Percentiles rank a stretch among this genome's conserved stretches.
phyloP scores from a whole-genome alignment of 495 filamentous ascomycete genomes.

The Penicillium antarcticum region DNA sequence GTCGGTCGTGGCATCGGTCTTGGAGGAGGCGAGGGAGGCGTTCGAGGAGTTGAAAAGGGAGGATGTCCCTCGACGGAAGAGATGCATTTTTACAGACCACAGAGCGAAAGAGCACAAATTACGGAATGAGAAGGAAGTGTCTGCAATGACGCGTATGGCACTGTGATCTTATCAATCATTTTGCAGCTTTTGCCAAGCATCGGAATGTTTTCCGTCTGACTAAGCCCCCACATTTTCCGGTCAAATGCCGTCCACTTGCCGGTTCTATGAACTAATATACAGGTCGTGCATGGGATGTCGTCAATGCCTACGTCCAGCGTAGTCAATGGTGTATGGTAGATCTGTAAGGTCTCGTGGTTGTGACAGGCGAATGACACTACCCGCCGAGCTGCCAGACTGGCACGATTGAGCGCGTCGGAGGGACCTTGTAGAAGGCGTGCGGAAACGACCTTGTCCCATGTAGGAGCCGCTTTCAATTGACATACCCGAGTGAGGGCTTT shows the following conservation, averaged over 20 bases:
- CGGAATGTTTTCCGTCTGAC: slow-evolving; percentile 18
- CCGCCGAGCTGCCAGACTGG: slow-evolving; percentile 36
- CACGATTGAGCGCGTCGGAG: slow-evolving; percentile 34
- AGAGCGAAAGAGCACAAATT: no score
- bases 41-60: slow-evolving; percentile 35
- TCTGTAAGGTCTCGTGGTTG: slow-evolving; percentile 35
- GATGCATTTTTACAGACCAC: slow-evolving; percentile 25
- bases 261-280: slow-evolving; percentile 20
- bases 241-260: slow-evolving; percentile 1
- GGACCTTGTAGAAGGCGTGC: slow-evolving; percentile 37
- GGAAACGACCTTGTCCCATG: slow-evolving; percentile 4
- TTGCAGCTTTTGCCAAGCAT: slow-evolving; percentile 23
- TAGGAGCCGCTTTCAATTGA: slow-evolving; percentile 11
- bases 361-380: slow-evolving; percentile 47
- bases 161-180: slow-evolving; percentile 34
- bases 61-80: slow-evolving; percentile 34
- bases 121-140: neutral
- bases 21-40: slow-evolving; percentile 25
- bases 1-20: slow-evolving; percentile 22
- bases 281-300: slow-evolving; percentile 3
- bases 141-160: slow-evolving; percentile 5
- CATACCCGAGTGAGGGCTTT: slow-evolving; percentile 14
- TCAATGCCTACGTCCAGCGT: slow-evolving; percentile 18
- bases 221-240: slow-evolving; percentile 20
- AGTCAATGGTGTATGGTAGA: slow-evolving; percentile 43